Conservation (phyloP, 2,329 filamentous ascomycete species). For the Fusarium euwallaceae region DNA sequence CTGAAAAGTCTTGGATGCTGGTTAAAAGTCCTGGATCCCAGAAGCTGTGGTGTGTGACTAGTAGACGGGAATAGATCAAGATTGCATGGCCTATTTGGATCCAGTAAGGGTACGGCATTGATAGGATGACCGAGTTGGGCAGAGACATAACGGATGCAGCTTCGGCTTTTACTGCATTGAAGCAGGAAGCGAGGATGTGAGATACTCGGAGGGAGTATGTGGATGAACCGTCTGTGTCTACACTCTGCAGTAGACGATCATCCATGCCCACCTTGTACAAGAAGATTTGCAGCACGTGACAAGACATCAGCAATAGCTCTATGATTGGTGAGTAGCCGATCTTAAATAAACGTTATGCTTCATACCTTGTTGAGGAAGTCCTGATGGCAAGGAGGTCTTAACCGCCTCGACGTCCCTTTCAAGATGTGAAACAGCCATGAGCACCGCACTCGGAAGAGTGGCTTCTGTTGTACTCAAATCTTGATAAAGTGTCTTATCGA, state of each 20-base stretch:
- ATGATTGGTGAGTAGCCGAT: neutral
- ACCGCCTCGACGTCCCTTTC: slow-evolving; percentile 20
- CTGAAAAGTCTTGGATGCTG: slow-evolving; percentile 8
- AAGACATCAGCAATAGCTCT: slow-evolving; percentile 10
- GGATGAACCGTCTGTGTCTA: neutral
- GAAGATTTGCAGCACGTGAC: slow-evolving; percentile 7
- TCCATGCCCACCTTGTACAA: slow-evolving; percentile 24
- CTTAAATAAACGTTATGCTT: rapidly evolving
- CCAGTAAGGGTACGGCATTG: slow-evolving; percentile 20
- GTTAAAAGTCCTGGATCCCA: slow-evolving; percentile 16
- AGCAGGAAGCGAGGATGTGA: slow-evolving; percentile 13
- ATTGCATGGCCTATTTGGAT: slow-evolving; percentile 21
- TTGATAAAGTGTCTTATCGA: neutral
- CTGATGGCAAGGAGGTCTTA: neutral
- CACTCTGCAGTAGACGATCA: neutral
- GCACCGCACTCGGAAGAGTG: neutral
- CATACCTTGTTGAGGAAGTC: slow-evolving; percentile 1
- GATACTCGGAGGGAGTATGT: neutral
- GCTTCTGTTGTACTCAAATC: neutral
- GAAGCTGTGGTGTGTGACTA: slow-evolving; percentile 14
- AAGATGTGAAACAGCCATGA: slow-evolving; percentile 5
- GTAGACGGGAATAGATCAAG: slow-evolving; percentile 16
- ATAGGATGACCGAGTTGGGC: neutral
- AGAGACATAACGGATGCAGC: neutral
- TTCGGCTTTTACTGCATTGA: slow-evolving; percentile 21